Evolutionary conservation across 1,139 yeast species (phyloP), one percentile per base, ranked within the genome.

Genomic region (Debaryomyces udenii): DNA sequence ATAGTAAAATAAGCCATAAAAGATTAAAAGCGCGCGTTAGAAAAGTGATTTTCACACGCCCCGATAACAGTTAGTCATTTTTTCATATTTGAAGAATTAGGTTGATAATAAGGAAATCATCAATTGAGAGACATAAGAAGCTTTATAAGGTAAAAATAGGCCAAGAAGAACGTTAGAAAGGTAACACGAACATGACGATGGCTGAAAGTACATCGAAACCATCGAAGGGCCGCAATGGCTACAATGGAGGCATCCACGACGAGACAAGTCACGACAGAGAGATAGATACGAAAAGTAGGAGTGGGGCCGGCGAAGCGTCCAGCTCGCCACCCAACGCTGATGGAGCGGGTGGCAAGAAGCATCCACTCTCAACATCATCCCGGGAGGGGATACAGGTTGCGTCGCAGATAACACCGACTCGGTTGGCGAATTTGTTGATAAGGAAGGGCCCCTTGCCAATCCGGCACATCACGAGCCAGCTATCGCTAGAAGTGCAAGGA

Each of bases 361-460:
- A 60, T 20, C 54, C 76, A 31, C 65, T 83, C 35, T 83, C 91
- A 30, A 88, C 96, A 1, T 84, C 90, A 36, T 85, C 95, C 2
- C 95, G 96, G 0, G 88, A 84, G 50, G 96, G 95, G 3, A 78
- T 89, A 42, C 94, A 89, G 17, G 94, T 94, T 10, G 96, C 96
- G 2, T 77, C 88, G 36, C 80, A 85, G 54, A 91, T 90, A 23
- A 89, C 96, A 0, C 88, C 96, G 2, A 79, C 83, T 37, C 75
- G 90, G 51, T 70, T 90, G 44, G 90, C 96, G 15, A 75, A 75
- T 35, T 66, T 90, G 39, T 70, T 90, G 42, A 68, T 81, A 31
- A 65, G 78, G 37, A 86, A 86, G 51, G 97, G 97, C 3, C 96
- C 97, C 1, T 68, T 89, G 48, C 96, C 97, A 9, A 90, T 91